Evolutionary conservation across 2,329 filamentous ascomycete genomes (phyloP).

Genomic region (Apiospora koreana): DNA sequence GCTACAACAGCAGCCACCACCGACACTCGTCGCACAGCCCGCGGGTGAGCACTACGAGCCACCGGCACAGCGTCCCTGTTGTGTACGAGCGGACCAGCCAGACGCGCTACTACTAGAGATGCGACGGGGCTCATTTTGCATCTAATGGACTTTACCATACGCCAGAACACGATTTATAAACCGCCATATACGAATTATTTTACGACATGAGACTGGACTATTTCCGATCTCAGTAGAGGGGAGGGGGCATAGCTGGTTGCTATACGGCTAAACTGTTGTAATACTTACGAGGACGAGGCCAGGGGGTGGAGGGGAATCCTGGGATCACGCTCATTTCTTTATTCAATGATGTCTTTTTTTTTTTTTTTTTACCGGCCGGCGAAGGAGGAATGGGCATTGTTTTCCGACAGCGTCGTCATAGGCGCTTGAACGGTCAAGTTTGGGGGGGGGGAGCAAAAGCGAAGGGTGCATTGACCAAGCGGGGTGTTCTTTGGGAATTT

Average conservation of each 20-base stretch:
- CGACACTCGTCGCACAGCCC: slow-evolving; percentile 37
- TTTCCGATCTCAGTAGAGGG: not conserved
- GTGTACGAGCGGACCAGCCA: slow-evolving; percentile 43
- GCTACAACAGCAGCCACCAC: slow-evolving; percentile 20
- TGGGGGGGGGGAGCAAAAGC: not conserved
- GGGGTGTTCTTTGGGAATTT: slow-evolving; percentile 7
- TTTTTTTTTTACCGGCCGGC: not conserved
- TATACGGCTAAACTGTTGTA: not conserved
- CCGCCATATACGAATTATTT: not conserved
- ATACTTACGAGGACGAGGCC: not conserved
- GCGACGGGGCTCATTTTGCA: not conserved
- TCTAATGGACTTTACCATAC: not conserved
- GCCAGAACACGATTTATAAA: not conserved
- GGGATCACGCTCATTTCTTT: not conserved
- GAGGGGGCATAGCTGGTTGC: not conserved
- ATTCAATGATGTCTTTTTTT: too few relatives aligned
- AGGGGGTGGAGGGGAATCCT: not conserved
- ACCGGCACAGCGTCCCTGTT: slow-evolving; percentile 35
- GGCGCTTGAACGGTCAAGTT: not conserved
- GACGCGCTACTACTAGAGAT: slow-evolving; percentile 30
- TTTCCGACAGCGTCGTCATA: not conserved
- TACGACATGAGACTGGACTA: not conserved
- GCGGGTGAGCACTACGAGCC: slow-evolving; percentile 40
- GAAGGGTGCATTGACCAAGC: not conserved
- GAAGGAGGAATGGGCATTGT: not conserved